Conservation (phyloP, 306 rosid species). For the Quercus aquifolioides region DNA sequence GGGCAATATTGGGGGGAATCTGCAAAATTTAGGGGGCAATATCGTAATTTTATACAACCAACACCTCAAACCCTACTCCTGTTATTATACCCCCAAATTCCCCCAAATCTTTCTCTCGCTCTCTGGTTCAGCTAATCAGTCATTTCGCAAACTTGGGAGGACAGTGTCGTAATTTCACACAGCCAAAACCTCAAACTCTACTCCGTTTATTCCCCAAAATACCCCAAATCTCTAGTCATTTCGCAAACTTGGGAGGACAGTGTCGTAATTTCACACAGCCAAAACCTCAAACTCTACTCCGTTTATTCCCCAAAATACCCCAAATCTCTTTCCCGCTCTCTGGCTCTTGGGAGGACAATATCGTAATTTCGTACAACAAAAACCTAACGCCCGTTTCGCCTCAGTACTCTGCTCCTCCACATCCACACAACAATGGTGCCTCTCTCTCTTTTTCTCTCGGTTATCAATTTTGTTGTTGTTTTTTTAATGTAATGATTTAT, state of each 20-base stretch:
- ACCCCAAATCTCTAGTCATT: not conserved
- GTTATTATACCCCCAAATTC: too few species aligned
- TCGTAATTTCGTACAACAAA: too few species aligned
- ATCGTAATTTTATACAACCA: not conserved
- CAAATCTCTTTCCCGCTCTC: too few species aligned
- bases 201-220: not conserved
- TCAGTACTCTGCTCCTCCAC: not conserved
- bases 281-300: not conserved
- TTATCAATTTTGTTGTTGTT: too few species aligned
- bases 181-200: not conserved
- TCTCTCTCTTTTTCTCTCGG: not conserved
- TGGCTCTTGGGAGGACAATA: too few species aligned
- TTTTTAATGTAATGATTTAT: not conserved
- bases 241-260: not conserved
- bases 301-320: not conserved
- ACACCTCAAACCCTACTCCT: not conserved
- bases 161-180: not conserved
- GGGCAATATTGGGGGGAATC: too few species aligned
- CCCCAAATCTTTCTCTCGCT: not conserved
- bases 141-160: not conserved
- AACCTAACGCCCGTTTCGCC: too few species aligned
- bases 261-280: not conserved
- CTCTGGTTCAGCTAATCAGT: not conserved
- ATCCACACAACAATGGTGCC: not conserved
- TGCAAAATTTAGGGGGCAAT: not conserved